Percentiles rank a stretch among this genome's conserved stretches.
Conservation (phyloP, 805 yeast genomes). For the Candida morakotiae region DNA sequence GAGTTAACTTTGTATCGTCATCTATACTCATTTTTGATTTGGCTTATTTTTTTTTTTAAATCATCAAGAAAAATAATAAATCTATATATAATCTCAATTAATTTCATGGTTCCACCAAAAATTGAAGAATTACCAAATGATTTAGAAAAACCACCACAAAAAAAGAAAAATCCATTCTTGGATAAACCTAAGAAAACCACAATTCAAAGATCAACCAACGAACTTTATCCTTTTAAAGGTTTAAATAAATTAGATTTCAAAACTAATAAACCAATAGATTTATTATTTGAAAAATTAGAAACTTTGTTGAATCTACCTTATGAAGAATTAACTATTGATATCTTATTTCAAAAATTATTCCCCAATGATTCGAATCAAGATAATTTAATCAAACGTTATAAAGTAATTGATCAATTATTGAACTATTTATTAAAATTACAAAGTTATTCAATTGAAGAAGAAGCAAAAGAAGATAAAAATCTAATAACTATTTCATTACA, state of each 20-base stretch:
- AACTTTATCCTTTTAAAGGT: constrained; percentile 31
- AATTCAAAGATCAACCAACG: constrained; percentile 25
- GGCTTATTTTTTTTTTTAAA: no score
- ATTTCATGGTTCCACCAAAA: constrained; percentile 6
- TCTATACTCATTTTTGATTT: no score
- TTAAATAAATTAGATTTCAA: constrained; percentile 26
- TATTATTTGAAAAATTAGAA: constrained; percentile 28
- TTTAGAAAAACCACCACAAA: no score
- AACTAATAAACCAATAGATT: constrained; percentile 31
- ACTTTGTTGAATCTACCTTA: constrained; percentile 18
- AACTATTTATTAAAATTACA: constrained; percentile 37
- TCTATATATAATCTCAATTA: no score
- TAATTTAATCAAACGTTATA: constrained; percentile 9
- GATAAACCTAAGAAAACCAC: constrained; percentile 20
- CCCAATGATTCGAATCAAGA: neutral
- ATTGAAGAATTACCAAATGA: constrained; percentile 4
- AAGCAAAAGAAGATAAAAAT: constrained; percentile 10
- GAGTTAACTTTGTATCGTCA: neutral
- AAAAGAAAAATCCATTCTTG: constrained; percentile 30
- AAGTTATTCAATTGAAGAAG: constrained; percentile 23
- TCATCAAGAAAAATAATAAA: no score
- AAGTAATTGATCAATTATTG: constrained; percentile 29
- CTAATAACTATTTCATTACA: constrained; percentile 70
- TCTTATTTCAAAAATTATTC: constrained; percentile 11
- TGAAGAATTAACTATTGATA: constrained; percentile 18